Base-by-base conservation (phyloP, 371 early-diverging fungal species). In the Actinomortierella ambigua region DNA sequence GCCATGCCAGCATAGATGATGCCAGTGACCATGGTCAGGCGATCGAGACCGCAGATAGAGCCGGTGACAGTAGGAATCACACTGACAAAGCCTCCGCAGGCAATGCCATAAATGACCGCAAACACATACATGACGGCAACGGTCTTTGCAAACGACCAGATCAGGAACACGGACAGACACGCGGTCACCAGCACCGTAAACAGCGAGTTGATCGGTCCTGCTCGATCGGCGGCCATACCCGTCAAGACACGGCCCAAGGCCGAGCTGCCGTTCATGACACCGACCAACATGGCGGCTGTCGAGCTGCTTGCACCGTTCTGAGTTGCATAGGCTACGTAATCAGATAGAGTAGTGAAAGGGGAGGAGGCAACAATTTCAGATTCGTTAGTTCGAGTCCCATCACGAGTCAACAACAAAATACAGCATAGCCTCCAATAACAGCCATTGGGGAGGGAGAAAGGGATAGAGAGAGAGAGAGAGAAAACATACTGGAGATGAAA, bases 201-300 rank as follows among this genome's bases (percentile, higher is more conserved):
- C 20, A 84, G 66, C 0, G 81, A 71, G 53, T 86, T 85, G 62
- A 90, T 75, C 40, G 84, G 80, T 1, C 93, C 93, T 28, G 89
- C 65, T n/a, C 61, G 63, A 50, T 89, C 89, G 18, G 86, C 86
- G 43, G 82, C 63, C 27, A 80, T 69, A 4, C 93, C 93, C 18
- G 86, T 76, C 7, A 82, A 59, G 39, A 93, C 68, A 51, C 93
- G 87, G 3, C 90, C 90, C 7, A 88, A 57, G 0, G 89, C 89
- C 1, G 86, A 84, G 7, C 76, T 76, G 17, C 77, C 85, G 50
- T 83, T 88, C 64, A 82, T 75, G 41, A 84, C 55, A 39, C 83
- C 81, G 23, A 88, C 65, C 49, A 86, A 76, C 24, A 83, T 65
- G 9, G 84, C 81, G 14, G 84, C 85, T 18, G 75, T 65, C 0